Percentiles rank a stretch among this genome's conserved stretches.
These are phyloP conservation scores for Fraxinus paxiana DNA, from an alignment of 305 asterid species.

Conservation along the genomic window DNA sequence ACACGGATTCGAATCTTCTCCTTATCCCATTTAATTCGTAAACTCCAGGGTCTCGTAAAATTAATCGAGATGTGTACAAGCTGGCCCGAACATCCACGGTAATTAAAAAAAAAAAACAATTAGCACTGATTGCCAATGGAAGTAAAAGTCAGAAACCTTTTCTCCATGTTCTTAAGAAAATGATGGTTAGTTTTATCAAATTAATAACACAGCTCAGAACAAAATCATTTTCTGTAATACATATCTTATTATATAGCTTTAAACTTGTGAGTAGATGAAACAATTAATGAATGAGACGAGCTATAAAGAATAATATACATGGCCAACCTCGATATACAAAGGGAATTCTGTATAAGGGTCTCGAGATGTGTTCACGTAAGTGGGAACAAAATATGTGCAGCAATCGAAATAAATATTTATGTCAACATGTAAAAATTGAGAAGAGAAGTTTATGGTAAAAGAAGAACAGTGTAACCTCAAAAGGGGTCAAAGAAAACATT, in stretches of 20 bases:
- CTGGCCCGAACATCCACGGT: no score
- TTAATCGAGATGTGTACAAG: no score
- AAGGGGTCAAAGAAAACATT: conserved; percentile 57
- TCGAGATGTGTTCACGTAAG: conserved; percentile 30
- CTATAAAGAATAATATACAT: not conserved
- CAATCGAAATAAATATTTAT: conserved; percentile 14
- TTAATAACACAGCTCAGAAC: not conserved
- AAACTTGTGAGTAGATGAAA: not conserved
- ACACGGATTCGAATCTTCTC: no score
- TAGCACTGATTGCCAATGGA: not conserved
- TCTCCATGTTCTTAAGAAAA: not conserved
- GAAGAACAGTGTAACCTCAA: conserved; percentile 38
- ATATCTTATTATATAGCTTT: not conserved
- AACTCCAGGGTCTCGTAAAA: no score
- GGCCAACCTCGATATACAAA: not conserved
- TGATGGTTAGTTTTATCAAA: not conserved
- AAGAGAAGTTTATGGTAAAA: conserved; percentile 10
- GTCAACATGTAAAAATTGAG: not conserved
- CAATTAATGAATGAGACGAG: not conserved
- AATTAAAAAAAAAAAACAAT: no score
- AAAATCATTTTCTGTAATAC: not conserved
- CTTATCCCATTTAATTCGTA: no score
- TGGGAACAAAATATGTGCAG: conserved; percentile 14
- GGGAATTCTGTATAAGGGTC: not conserved
- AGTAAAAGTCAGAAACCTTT: conserved; percentile 16